phyloP scores from a whole-genome alignment of 306 rosid genomes.

The Medicago arabica region DNA sequence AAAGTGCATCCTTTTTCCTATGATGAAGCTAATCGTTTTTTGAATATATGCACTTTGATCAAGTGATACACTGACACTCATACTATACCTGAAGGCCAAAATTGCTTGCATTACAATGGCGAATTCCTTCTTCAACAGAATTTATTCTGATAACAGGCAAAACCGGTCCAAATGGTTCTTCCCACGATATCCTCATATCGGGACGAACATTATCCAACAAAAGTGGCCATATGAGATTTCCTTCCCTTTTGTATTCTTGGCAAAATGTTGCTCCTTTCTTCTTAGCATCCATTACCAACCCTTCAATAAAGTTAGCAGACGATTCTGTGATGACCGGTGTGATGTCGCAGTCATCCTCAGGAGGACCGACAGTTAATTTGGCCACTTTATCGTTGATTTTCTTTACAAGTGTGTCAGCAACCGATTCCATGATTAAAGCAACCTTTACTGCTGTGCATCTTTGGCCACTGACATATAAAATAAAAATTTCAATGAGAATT shows the following conservation, averaged over 20 bases:
- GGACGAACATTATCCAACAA: conserved; percentile 80
- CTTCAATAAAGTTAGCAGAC: conserved; percentile 83
- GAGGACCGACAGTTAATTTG: conserved; percentile 75
- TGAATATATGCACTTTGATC: too few species aligned
- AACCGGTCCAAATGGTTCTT: conserved; percentile 92
- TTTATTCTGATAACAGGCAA: conserved; percentile 75
- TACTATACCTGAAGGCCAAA: conserved; percentile 63
- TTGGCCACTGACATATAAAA: conserved; percentile 58
- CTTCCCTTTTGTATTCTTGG: conserved; percentile 80
- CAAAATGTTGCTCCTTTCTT: conserved; percentile 85
- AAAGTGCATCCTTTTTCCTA: too few species aligned
- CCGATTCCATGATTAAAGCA: conserved; percentile 77
- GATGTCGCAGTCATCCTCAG: conserved; percentile 73
- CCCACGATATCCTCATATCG: conserved; percentile 95
- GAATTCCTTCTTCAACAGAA: conserved; percentile 88
- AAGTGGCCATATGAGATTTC: conserved; percentile 91
- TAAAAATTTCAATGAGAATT: too few species aligned
- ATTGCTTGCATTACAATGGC: conserved; percentile 92
- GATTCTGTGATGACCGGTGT: conserved; percentile 86
- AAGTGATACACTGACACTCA: not conserved
- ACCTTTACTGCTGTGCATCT: conserved; percentile 91
- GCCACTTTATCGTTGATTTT: conserved; percentile 71
- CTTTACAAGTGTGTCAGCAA: conserved; percentile 74
- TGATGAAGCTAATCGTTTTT: too few species aligned
- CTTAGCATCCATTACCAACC: conserved; percentile 74